Evolutionary conservation across 176 grass and related monocot genomes (phyloP), one percentile per base, ranked within the genome.

Genomic region (Triticum dicoccoides): DNA sequence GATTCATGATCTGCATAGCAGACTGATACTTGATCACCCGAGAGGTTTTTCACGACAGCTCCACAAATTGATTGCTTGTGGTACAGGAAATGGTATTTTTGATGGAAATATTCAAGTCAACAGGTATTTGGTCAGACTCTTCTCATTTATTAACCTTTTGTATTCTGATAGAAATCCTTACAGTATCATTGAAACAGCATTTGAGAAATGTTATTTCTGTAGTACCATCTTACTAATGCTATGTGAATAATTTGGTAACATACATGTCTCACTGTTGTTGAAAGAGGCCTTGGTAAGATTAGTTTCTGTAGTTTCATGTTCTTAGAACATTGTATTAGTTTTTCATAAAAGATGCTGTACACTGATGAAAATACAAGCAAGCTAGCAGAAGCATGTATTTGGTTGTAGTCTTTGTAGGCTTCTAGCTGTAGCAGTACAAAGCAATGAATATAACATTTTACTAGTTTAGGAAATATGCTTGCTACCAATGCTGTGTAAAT

Each of bases 71-170:
- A 98, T 98, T 73, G 97, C 93, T 78, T 95, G 78, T 88, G 68
- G 82, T 69, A 32, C 90, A 23, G 97, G 92, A 47, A 95, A 92
- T 65, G 90, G 90, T 49, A 59, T 98, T 79, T 98, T 98, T 76
- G 97, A 98, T 89, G 97, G 97, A 76, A 98, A 98, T 80, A 96
- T 98, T 64, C 93, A 90, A 79, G 93, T 98, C 33, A 96, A 98
- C 79, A 96, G 93, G 97, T 98, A 88, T 70, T 24, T 82, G 17
- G 17, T 72, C 8, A 49, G 30, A 79, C 37, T 74, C 3, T 63
- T 61, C 62, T 47, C 1, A 20, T 81, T 24, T 49, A 39, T 79
- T 39, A 29, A 37, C 15, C 9, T 87, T 9, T 76, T 68, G 10
- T 69, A 15, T 38, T 37, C 14, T 7, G 8, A 13, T 30, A 29